Evolutionary conservation across 495 filamentous ascomycete genomes (phyloP).

Genomic region (Aspergillus hancockii): DNA sequence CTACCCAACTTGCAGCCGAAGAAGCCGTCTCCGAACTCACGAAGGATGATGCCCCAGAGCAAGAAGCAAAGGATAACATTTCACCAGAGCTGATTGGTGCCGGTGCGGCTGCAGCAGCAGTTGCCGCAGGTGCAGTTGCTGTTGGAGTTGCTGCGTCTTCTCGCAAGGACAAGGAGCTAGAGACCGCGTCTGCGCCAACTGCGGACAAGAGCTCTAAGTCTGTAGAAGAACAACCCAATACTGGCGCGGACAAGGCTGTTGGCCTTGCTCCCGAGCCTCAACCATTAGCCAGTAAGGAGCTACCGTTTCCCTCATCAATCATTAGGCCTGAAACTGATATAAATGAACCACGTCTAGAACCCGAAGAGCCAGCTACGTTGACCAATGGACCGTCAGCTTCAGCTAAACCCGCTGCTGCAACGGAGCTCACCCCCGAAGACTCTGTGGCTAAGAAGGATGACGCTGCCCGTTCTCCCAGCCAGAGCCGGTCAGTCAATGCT

Average conservation of each 20-base stretch:
- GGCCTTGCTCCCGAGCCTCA: neutral
- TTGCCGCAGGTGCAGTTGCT: neutral
- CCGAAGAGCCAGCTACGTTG: neutral
- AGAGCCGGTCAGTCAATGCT: constrained; percentile 48
- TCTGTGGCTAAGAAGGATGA: constrained; percentile 27
- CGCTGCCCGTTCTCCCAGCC: constrained; percentile 41
- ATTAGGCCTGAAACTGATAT: constrained; percentile 7
- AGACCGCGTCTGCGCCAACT: neutral
- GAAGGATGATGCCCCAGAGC: constrained; percentile 2
- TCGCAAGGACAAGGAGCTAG: constrained; percentile 1
- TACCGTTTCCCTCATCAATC: neutral
- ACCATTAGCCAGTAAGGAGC: neutral
- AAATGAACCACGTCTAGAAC: neutral
- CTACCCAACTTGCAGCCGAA: neutral
- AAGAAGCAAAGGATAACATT: constrained; percentile 6
- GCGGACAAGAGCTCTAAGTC: neutral
- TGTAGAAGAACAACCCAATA: constrained; percentile 4
- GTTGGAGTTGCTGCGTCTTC: neutral
- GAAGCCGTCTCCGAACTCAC: neutral
- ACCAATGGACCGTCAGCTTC: neutral
- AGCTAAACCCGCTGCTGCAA: constrained; percentile 5
- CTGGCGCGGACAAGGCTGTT: neutral
- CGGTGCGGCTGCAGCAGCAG: neutral
- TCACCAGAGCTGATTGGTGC: constrained; percentile 2
- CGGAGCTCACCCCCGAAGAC: constrained; percentile 10